Evolutionary conservation across 345 rosid genomes (phyloP).

Genomic region (Salix brachista): DNA sequence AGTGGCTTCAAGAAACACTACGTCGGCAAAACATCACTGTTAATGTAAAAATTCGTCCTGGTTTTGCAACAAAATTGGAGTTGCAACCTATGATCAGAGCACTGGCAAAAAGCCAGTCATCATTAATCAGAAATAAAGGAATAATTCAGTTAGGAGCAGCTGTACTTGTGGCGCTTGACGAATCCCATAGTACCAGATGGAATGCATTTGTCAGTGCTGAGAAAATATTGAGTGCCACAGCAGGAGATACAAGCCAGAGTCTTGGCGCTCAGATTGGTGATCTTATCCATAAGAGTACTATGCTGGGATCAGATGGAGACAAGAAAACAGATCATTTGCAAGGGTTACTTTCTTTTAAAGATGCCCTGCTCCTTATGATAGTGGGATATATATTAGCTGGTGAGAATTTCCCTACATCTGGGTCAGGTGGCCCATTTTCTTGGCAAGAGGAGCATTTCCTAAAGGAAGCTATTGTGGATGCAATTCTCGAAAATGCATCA

Average conservation of each 20-base stretch:
- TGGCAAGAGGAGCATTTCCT: slow-evolving; percentile 97
- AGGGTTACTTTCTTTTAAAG: slow-evolving; percentile 65
- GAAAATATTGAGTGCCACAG: slow-evolving; percentile 76
- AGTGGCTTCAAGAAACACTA: slow-evolving; percentile 87
- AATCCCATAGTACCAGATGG: slow-evolving; percentile 65
- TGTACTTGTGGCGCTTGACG: slow-evolving; percentile 57
- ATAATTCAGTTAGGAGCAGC: slow-evolving; percentile 84
- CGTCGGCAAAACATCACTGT: slow-evolving; percentile 55
- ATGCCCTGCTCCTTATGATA: slow-evolving; percentile 66
- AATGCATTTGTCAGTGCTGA: slow-evolving; percentile 85
- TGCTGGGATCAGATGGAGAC: slow-evolving; percentile 45
- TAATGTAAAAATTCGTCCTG: slow-evolving; percentile 66
- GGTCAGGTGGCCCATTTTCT: slow-evolving; percentile 84
- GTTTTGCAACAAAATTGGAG: slow-evolving; percentile 60
- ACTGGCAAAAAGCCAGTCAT: slow-evolving; percentile 57
- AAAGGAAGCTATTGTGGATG: slow-evolving; percentile 81
- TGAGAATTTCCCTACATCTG: slow-evolving; percentile 92
- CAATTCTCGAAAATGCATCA: slow-evolving; percentile 68
- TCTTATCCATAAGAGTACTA: slow-evolving; percentile 66
- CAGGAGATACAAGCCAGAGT: slow-evolving; percentile 91
- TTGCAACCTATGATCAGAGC: slow-evolving; percentile 62
- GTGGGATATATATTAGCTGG: slow-evolving; percentile 90
- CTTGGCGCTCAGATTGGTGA: slow-evolving; percentile 90
- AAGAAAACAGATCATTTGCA: slow-evolving; percentile 38
- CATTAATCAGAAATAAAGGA: slow-evolving; percentile 68